Evolutionary conservation across 1,139 yeast species (phyloP).

Genomic region (Diutina catenulata): DNA sequence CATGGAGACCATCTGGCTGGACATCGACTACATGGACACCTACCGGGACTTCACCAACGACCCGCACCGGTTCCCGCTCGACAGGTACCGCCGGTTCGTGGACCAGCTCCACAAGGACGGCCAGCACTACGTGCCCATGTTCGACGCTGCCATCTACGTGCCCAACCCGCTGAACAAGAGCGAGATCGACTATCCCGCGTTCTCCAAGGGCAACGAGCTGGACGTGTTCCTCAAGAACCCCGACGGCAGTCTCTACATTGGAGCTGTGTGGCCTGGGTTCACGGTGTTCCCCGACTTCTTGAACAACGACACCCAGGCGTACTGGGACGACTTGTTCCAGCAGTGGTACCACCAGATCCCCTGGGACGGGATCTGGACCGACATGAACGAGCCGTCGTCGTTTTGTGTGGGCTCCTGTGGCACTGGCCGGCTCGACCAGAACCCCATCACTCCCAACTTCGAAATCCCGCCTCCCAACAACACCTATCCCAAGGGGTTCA

Average conservation of each 20-base stretch:
- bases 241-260: conserved; percentile 15
- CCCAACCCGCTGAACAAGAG: conserved; percentile 16
- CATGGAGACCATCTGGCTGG: conserved; percentile 16
- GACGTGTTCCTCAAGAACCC: conserved; percentile 20
- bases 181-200: conserved; percentile 14
- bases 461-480: not conserved
- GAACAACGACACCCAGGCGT: conserved; percentile 14
- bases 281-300: conserved; percentile 24
- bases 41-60: conserved; percentile 20
- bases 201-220: conserved; percentile 14
- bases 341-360: conserved; percentile 14
- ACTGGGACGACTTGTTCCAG: conserved; percentile 15
- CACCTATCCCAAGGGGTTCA: not conserved
- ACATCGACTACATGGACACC: conserved; percentile 17
- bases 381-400: conserved; percentile 23
- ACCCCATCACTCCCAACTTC: conserved; percentile 11
- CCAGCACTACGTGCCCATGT: conserved; percentile 21
- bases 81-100: conserved; percentile 12
- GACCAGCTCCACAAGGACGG: conserved; percentile 14
- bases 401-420: conserved; percentile 24
- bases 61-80: conserved; percentile 15
- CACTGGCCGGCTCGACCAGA: conserved; percentile 11
- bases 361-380: conserved; percentile 24
- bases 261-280: conserved; percentile 18
- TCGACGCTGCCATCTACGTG: conserved; percentile 22